Base-by-base conservation (phyloP, 148 eudicot species). In the Suaeda aralocaspica region DNA sequence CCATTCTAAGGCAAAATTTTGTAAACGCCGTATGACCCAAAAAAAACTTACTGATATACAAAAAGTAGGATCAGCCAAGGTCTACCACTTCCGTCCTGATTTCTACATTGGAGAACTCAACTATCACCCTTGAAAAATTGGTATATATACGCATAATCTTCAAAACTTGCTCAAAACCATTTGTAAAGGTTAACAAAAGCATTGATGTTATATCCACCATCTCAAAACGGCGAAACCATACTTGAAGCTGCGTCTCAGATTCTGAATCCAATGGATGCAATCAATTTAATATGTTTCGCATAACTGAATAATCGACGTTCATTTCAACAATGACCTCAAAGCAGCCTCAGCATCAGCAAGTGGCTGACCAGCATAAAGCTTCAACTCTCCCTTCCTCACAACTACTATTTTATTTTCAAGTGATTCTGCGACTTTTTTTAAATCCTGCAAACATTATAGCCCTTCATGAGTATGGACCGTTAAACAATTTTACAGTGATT, bases 281-380 rank as follows among this genome's bases (percentile, higher is more conserved):
- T 19, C 42, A 31, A 59, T 30, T 31, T 59, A 4, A 13, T 36
- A 36, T n/a, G n/a, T n/a, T n/a, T n/a, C n/a, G 46, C 63, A 8
- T 39, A 25, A 45, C 67, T 10, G 50, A 29, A 66, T 58, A 26
- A 25, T 56, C 16, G 63, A 56, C 60, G 63, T 29, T 80, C 77
- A 75, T 67, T 65, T 57, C 58, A 86, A 67, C 70, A 93, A 66
- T 56, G 81, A 77, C 58, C 77, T 82, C 82, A 93, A 79, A 29
- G 80, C 88, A 73, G 71, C 70, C 83, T 91, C 96, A 30, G 79
- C 96, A 56, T 94, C 97, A 36, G 71, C 61, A 51, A 94, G 85
- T 28, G 99, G 91, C 70, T 91, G 96, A 28, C 97, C 97, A 36
- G 89, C 92, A 77, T 87, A 94, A 64, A 94, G 96, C 82, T 80